Evolutionary conservation across 2,329 filamentous ascomycete genomes (phyloP).

Genomic region (Dothideomycetidae sp.): DNA sequence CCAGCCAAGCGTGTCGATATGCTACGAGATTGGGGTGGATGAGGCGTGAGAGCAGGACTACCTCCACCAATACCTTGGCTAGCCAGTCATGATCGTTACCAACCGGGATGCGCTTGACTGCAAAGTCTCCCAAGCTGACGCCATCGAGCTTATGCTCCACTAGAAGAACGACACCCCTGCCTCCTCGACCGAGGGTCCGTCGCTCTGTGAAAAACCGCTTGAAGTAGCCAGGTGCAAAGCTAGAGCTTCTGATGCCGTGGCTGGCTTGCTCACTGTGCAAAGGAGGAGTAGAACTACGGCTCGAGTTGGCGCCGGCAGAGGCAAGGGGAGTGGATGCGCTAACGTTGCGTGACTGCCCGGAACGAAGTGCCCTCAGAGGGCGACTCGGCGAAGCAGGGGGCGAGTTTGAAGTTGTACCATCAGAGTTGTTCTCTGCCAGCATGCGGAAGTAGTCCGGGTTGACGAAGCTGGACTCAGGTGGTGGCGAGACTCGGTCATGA

Average conservation of each 20-base stretch:
- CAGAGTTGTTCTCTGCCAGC: slow-evolving; percentile 50
- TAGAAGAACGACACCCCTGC: slow-evolving; percentile 88
- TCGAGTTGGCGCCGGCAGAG: slow-evolving; percentile 38
- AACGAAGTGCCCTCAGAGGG: slow-evolving; percentile 24
- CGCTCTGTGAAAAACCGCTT: slow-evolving; percentile 86
- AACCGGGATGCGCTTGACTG: slow-evolving; percentile 92
- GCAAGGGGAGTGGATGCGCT: slow-evolving; percentile 27
- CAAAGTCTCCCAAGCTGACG: slow-evolving; percentile 77
- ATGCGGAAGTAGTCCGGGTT: slow-evolving; percentile 92
- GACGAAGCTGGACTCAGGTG: slow-evolving; percentile 53
- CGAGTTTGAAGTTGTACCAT: slow-evolving; percentile 33
- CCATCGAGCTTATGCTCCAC: slow-evolving; percentile 86
- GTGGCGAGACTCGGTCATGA: slow-evolving; percentile 21
- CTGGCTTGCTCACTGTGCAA: slow-evolving; percentile 15
- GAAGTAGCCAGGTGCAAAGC: slow-evolving; percentile 89
- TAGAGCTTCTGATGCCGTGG: slow-evolving; percentile 67
- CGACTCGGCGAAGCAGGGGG: slow-evolving; percentile 36
- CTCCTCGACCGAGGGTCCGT: slow-evolving; percentile 69
- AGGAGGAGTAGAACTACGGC: slow-evolving; percentile 31
- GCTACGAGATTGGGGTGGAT: slow-evolving; percentile 92
- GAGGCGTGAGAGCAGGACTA: slow-evolving; percentile 79
- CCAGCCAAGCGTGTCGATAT: slow-evolving; percentile 94
- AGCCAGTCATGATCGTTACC: slow-evolving; percentile 88
- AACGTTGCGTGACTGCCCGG: slow-evolving; percentile 21
- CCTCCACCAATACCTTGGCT: slow-evolving; percentile 85